phyloP scores from a whole-genome alignment of 73 alveolate species.

The Paramecium caudatum region DNA sequence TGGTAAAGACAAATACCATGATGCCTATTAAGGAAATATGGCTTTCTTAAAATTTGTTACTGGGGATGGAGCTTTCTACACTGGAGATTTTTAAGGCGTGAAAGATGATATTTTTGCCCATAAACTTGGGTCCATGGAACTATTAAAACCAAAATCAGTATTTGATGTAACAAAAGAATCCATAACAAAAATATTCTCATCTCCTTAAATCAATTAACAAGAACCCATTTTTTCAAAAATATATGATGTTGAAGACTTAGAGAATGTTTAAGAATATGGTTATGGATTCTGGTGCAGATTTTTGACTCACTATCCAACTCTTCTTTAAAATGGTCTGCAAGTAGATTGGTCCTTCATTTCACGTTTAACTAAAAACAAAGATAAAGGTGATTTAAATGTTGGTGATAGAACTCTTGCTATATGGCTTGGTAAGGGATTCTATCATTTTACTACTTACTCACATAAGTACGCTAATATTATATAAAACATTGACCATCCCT shows the following conservation, averaged over 20 bases:
- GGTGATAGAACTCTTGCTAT: constrained; percentile 65
- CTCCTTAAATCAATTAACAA: constrained; percentile 22
- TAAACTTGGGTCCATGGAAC: constrained; percentile 12
- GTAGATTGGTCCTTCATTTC: constrained; percentile 42
- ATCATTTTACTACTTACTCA: constrained; percentile 60
- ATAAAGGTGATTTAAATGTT: constrained; percentile 6
- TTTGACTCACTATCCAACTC: constrained; percentile 9
- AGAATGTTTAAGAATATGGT: constrained; percentile 42
- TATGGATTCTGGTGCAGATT: constrained; percentile 70
- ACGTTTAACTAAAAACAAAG: constrained; percentile 28
- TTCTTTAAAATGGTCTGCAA: neutral
- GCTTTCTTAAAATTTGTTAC: constrained; percentile 48
- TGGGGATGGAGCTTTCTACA: constrained; percentile 60
- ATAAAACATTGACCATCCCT: constrained; percentile 64
- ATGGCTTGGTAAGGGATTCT: constrained; percentile 69
- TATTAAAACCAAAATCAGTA: neutral
- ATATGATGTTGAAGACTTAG: neutral
- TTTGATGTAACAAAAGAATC: constrained; percentile 7
- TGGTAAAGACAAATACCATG: constrained; percentile 50
- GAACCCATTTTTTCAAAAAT: constrained; percentile 28
- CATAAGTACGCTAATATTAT: constrained; percentile 10
- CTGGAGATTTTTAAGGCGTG: neutral
- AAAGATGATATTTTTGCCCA: constrained; percentile 46
- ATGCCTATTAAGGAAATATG: constrained; percentile 35
- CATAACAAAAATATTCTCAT: neutral